These are phyloP conservation scores for Aspergillus spinulosporus DNA, from an alignment of 2,329 filamentous ascomycete species.

Conservation along the genomic window DNA sequence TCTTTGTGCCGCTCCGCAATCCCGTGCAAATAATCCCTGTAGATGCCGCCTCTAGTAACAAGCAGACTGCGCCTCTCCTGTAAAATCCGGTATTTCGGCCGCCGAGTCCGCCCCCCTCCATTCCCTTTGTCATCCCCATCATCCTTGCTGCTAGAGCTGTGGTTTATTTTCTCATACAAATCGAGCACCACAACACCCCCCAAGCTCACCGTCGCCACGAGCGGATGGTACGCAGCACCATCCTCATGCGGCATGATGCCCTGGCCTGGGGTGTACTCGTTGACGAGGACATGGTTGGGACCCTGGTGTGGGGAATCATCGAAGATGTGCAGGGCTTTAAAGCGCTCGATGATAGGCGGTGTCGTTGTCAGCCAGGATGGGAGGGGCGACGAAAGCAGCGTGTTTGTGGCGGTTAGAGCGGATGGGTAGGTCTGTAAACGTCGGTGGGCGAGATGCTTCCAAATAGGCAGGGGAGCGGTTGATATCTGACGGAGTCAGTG, in stretches of 20 bases:
- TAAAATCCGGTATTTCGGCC: slow-evolving; percentile 60
- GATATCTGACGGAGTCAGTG: slow-evolving; percentile 35
- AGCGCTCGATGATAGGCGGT: slow-evolving; percentile 59
- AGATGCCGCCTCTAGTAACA: slow-evolving; percentile 56
- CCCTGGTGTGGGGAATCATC: slow-evolving; percentile 66
- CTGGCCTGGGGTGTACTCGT: slow-evolving; percentile 83
- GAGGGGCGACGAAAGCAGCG: slow-evolving; percentile 69
- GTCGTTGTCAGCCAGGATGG: slow-evolving; percentile 69
- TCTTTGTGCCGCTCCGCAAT: slow-evolving; percentile 62
- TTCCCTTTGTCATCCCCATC: background rate
- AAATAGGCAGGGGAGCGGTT: slow-evolving; percentile 70
- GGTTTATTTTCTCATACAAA: slow-evolving; percentile 60
- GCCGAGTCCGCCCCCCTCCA: slow-evolving; percentile 15
- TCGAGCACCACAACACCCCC: slow-evolving; percentile 76
- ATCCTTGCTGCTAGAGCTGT: slow-evolving; percentile 5
- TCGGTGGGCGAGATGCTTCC: slow-evolving; percentile 85
- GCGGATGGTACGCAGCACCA: slow-evolving; percentile 78
- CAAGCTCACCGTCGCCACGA: slow-evolving; percentile 88
- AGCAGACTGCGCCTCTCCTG: slow-evolving; percentile 79
- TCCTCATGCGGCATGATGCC: slow-evolving; percentile 99
- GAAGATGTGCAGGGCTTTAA: slow-evolving; percentile 54
- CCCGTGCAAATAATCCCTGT: slow-evolving; percentile 60
- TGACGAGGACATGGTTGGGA: slow-evolving; percentile 91
- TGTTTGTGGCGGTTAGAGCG: slow-evolving; percentile 71
- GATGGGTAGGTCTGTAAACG: slow-evolving; percentile 90